phyloP scores from a whole-genome alignment of 495 filamentous ascomycete species.

The Penicillium odoratum region DNA sequence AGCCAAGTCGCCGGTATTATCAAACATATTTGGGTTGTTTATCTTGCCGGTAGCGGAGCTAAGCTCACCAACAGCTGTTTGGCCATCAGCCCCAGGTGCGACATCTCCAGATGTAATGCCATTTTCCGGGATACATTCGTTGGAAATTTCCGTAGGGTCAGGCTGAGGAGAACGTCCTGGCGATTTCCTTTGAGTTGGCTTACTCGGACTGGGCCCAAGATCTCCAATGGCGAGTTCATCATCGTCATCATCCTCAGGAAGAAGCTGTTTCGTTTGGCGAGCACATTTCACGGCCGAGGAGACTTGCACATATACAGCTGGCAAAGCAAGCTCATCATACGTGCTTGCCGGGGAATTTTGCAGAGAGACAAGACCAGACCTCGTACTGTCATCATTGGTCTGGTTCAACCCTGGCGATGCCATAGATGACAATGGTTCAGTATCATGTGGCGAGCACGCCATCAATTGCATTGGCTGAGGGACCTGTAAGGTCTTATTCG shows the following conservation, averaged over 20 bases:
- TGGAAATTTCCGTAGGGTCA: background rate
- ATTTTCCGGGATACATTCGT: conserved; percentile 9
- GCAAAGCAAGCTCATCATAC: conserved; percentile 34
- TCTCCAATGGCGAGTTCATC: conserved; percentile 31
- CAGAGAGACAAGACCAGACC: conserved; percentile 12
- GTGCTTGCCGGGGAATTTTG: conserved; percentile 24
- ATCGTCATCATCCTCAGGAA: conserved; percentile 30
- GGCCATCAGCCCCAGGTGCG: background rate
- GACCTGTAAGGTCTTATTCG: conserved; percentile 20
- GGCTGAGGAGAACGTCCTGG: conserved; percentile 27
- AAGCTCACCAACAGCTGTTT: background rate
- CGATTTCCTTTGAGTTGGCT: conserved; percentile 22
- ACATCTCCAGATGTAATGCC: conserved; percentile 5
- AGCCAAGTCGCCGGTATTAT: background rate
- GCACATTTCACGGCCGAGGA: conserved; percentile 25
- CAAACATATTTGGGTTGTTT: background rate
- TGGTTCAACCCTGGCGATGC: conserved; percentile 23
- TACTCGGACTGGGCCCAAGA: conserved; percentile 8
- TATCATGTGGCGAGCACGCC: conserved; percentile 41
- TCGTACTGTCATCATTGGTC: conserved; percentile 27
- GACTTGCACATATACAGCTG: conserved; percentile 20
- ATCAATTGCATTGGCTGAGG: conserved; percentile 30
- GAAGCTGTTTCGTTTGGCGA: conserved; percentile 33
- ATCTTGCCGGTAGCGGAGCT: background rate
- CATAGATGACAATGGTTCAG: conserved; percentile 42